Evolutionary conservation across 2,329 filamentous ascomycete species (phyloP), one percentile per base, ranked within the genome.

Genomic region (Pyrenophora tritici-repentis): DNA sequence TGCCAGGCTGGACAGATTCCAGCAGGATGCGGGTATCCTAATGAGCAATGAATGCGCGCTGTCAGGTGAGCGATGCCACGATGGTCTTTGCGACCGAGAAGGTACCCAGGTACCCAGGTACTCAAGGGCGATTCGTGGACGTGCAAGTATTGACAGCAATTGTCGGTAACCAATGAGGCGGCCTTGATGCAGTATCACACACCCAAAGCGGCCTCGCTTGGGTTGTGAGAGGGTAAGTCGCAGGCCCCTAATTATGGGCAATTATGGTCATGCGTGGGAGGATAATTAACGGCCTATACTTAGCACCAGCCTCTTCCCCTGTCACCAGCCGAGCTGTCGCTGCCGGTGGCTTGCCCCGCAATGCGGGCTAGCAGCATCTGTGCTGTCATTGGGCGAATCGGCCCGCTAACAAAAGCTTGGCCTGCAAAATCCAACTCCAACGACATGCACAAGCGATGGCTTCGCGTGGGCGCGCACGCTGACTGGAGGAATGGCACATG

Each of bases 251-350:
- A 73, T 73, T 73, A 71, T 62, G 63, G 59, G 58, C 55, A 55
- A 50, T 70, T 68, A 26, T 31, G 26, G 26, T 40, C 34, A 20
- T 14, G 22, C 24, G 10, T 3, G 2, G 9, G 31, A 44, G 51
- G 56, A 44, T 65, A 73, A 73, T 72, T 72, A 70, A 51, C 58
- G 50, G 63, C 55, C 66, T 70, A 68, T 65, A 61, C 55, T 58
- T 68, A 67, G 66, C 45, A 66, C 55, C 47, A 51, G 16, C 26
- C 26, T 37, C 51, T 51, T 53, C 57, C 59, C 60, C 57, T 57
- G 58, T 56, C 64, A 52, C 52, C 55, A 59, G 53, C 55, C 63
- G 54, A 67, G 46, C 55, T 56, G 50, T 53, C 43, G 61, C 56
- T 52, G 55, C 38, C 46, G 44, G 39, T 63, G 50, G 55, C 55